These are phyloP conservation scores for Striga asiatica DNA, from an alignment of 257 asterid species.

Conservation along the genomic window DNA sequence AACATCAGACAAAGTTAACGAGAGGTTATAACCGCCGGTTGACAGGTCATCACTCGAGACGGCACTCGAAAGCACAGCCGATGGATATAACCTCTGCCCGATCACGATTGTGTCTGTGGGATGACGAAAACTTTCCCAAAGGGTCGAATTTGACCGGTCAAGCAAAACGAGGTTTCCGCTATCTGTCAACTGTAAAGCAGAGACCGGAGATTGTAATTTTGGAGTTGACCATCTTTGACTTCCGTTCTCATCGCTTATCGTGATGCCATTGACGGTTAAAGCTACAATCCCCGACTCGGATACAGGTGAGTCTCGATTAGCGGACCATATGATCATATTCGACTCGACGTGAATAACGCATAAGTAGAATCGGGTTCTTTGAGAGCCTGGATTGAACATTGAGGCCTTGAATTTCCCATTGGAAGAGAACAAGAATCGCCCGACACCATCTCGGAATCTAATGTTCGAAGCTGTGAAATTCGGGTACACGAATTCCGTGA, in stretches of 20 bases:
- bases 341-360: constrained; percentile 51
- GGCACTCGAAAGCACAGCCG: constrained; percentile 25
- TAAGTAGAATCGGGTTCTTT: constrained; percentile 35
- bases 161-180: constrained; percentile 60
- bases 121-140: constrained; percentile 57
- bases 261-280: constrained; percentile 31
- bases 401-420: constrained; percentile 50
- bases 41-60: constrained; percentile 31
- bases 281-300: constrained; percentile 31
- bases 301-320: constrained; percentile 47
- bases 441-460: constrained; percentile 22
- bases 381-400: constrained; percentile 32
- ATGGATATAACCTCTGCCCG: constrained; percentile 34
- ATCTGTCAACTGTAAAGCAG: constrained; percentile 34
- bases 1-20: constrained; percentile 35
- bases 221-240: constrained; percentile 48
- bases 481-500: constrained; percentile 40
- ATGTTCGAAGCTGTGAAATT: constrained; percentile 40
- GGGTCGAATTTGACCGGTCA: constrained; percentile 26
- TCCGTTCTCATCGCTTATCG: constrained; percentile 25
- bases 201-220: constrained; percentile 13
- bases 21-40: constrained; percentile 32
- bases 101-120: constrained; percentile 61
- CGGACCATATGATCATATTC: constrained; percentile 52
- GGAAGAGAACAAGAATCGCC: constrained; percentile 44